Conservation (phyloP, 129 eudicot species). For the Erigeron canadensis region DNA sequence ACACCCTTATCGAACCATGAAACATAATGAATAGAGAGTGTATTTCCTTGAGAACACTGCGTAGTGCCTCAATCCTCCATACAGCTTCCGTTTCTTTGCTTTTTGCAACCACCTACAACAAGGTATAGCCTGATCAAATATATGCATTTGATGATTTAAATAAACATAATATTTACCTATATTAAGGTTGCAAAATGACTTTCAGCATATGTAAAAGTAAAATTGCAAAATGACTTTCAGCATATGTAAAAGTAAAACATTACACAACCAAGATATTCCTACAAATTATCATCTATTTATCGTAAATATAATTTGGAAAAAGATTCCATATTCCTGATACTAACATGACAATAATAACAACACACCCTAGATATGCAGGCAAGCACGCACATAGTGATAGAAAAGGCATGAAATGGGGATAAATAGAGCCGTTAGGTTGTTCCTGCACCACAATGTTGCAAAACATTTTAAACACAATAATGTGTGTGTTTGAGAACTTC, state of each 20-base stretch:
- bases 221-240: background rate
- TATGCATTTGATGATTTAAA: background rate
- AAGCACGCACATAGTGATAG: background rate
- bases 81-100: conserved; percentile 77
- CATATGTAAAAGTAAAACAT: conserved; percentile 5
- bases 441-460: background rate
- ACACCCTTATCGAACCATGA: conserved; percentile 70
- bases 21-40: conserved; percentile 92
- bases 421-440: background rate
- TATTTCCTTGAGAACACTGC: conserved; percentile 77
- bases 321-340: background rate
- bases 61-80: conserved; percentile 78
- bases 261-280: background rate
- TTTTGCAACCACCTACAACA: conserved; percentile 73
- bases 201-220: background rate
- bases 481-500: background rate
- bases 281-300: background rate
- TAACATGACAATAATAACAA: background rate
- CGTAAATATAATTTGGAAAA: background rate
- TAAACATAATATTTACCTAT: background rate
- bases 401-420: background rate
- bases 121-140: conserved; percentile 13
- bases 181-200: background rate
- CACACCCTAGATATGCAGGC: background rate
- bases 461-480: conserved; percentile 3